phyloP scores from a whole-genome alignment of 306 rosid genomes.

The Macrotyloma uniflorum region DNA sequence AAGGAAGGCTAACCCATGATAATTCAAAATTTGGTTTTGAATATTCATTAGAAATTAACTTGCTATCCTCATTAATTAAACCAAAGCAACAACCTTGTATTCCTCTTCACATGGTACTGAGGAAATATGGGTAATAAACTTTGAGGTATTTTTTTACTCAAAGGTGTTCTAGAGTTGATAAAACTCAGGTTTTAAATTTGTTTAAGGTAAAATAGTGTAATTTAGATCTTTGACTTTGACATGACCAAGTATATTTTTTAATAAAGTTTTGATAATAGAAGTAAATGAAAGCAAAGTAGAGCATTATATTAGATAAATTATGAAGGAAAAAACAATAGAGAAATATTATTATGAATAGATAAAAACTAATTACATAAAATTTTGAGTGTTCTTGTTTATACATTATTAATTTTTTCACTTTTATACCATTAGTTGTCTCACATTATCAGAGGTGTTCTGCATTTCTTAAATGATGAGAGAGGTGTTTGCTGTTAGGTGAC shows the following conservation, averaged over 20 bases:
- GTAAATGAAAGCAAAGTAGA: constrained; percentile 31
- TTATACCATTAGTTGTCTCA: constrained; percentile 39
- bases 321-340: too few relatives aligned
- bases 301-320: too few relatives aligned
- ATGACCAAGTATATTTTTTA: background rate
- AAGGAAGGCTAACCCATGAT: background rate
- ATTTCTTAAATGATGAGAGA: constrained; percentile 42
- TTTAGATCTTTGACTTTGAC: background rate
- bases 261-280: background rate
- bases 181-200: background rate
- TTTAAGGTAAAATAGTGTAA: background rate
- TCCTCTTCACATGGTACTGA: background rate
- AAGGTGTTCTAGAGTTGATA: background rate
- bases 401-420: too few relatives aligned
- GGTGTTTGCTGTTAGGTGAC: constrained; percentile 68
- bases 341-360: too few relatives aligned
- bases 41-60: background rate
- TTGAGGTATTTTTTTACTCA: background rate
- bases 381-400: too few relatives aligned
- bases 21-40: background rate
- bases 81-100: background rate
- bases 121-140: background rate
- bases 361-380: too few relatives aligned
- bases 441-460: constrained; percentile 29
- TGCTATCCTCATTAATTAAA: constrained; percentile 17